Base-by-base conservation (phyloP, 2,329 filamentous ascomycete species). In the Rutstroemia sp. region DNA sequence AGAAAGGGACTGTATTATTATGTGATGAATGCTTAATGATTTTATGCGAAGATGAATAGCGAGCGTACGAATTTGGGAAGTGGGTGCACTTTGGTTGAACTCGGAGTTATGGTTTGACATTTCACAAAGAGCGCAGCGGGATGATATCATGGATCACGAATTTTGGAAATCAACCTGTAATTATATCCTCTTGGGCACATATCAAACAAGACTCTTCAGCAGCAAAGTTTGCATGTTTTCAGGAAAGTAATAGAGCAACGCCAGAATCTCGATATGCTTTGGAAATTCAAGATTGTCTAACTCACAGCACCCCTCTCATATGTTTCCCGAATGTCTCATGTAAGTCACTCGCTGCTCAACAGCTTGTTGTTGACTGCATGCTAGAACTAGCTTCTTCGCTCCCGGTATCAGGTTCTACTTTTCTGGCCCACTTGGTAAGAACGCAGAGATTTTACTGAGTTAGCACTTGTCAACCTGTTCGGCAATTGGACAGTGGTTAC, bases 1-100 rank as follows among this genome's bases (percentile, higher is more conserved):
- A 45, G 63, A 65, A 5, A 65, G 57, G 46, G 64, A 66, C 52
- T 67, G 65, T 59, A 50, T 61, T 51, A 48, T 67, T 48, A 67
- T 67, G 64, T 67, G 51, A 60, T 12, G 16, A 16, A 8, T 8
- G 21, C 16, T 25, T 47, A 14, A 47, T 27, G 10, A 25, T 47
- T 48, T n/a, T 53, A 51, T 39, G 19, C 16, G 40, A 44, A n/a
- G 17, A 51, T 45, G 53, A 17, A 44, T 36, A 27, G 5, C 4
- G 25, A 9, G 27, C 5, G 23, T 21, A 46, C 9, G 53, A 30
- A 34, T 17, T 44, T 45, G 27, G 19, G 38, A 51, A 42, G 6
- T 38, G 39, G 38, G 25, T 4, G 17, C 30, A 34, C 36, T 19
- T 36, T n/a, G 34, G 27, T 34, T 36, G 30, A 12, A 21, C 19